Percentiles rank a stretch among this genome's conserved stretches.
phyloP scores from a whole-genome alignment of 345 rosid species.

The Litchi chinensis region DNA sequence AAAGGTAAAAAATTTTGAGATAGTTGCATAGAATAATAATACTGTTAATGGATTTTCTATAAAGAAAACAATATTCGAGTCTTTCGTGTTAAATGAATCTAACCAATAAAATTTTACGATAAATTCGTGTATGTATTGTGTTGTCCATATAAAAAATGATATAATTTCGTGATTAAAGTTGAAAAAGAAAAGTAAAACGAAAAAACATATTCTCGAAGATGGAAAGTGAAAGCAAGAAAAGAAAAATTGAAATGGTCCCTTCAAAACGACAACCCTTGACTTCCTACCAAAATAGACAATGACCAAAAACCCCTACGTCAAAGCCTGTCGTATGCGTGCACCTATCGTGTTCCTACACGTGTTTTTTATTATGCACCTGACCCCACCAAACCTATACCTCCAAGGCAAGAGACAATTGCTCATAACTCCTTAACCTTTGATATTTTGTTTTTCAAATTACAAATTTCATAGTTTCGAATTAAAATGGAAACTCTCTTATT shows the following conservation, averaged over 20 bases:
- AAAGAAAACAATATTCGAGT: too few species aligned
- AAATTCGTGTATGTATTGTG: too few species aligned
- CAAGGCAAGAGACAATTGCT: neutral
- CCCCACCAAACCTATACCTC: conserved; percentile 11
- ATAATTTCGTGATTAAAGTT: neutral
- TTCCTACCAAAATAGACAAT: conserved; percentile 20
- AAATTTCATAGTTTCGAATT: too few species aligned
- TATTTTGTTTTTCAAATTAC: too few species aligned
- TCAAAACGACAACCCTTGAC: conserved; percentile 24
- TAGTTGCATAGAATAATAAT: too few species aligned
- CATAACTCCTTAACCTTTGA: neutral
- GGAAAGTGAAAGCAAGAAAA: neutral
- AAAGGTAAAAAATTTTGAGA: neutral
- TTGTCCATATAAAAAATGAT: neutral
- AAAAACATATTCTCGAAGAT: conserved; percentile 5
- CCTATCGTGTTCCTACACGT: conserved; percentile 9
- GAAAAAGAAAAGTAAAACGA: neutral
- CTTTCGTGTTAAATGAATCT: neutral
- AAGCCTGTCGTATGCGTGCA: conserved; percentile 13
- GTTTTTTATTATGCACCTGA: neutral
- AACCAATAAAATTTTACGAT: too few species aligned
- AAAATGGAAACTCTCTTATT: neutral
- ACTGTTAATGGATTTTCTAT: too few species aligned
- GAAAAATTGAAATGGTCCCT: conserved; percentile 25
- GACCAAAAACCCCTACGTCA: conserved; percentile 1